phyloP scores from a whole-genome alignment of 495 filamentous ascomycete genomes.

The Lasiosphaeris hirsuta region DNA sequence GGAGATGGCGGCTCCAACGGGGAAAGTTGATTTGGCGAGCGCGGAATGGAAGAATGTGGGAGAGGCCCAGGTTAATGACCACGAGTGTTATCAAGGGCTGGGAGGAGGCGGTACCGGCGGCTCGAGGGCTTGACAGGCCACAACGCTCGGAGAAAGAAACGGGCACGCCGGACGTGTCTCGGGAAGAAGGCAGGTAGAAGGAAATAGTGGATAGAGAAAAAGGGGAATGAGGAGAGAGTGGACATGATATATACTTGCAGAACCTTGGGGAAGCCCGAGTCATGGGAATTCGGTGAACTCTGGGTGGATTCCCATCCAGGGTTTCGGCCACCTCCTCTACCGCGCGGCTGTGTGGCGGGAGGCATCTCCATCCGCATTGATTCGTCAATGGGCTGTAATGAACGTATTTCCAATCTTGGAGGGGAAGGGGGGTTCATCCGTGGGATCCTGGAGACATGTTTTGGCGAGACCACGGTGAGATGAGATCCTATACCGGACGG shows the following conservation, averaged over 20 bases:
- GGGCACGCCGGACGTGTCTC: background rate
- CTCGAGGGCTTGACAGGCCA: too few species aligned
- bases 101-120: too few species aligned
- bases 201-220: background rate
- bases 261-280: conserved; percentile 9
- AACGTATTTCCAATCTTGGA: too few species aligned
- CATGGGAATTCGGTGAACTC: conserved; percentile 4
- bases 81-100: too few species aligned
- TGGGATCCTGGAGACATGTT: too few species aligned
- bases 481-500: too few species aligned
- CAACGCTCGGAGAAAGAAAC: background rate
- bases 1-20: background rate
- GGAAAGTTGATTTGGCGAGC: background rate
- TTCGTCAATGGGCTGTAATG: too few species aligned
- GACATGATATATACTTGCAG: background rate
- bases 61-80: background rate
- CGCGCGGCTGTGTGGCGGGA: too few species aligned
- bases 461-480: too few species aligned
- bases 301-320: background rate
- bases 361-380: too few species aligned
- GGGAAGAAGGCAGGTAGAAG: background rate
- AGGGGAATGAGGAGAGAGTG: background rate
- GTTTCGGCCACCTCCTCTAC: background rate
- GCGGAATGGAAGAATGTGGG: background rate
- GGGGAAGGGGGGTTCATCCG: too few species aligned